Evolutionary conservation across 345 rosid genomes (phyloP), one percentile per base, ranked within the genome.

Genomic region (Lumnitzera racemosa): DNA sequence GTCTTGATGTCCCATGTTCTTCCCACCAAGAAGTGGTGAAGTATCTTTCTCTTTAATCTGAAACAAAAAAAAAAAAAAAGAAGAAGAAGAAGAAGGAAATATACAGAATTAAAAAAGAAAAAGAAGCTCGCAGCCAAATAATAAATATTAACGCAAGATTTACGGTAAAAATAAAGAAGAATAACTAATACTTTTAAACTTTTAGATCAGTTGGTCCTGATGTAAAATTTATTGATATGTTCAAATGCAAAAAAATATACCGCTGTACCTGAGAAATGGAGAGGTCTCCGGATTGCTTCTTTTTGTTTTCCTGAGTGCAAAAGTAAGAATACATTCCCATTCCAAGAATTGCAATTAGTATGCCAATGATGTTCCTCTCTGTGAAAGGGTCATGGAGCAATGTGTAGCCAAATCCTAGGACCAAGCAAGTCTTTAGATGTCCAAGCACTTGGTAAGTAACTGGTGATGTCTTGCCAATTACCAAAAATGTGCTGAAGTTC

Each of bases 401-500:
- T 0, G 97, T 94, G 67, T 94, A 94, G 15, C 99, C 99, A 66
- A 94, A 84, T 11, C 74, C 84, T 23, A 94, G 97, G 46, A 94
- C 91, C 55, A 94, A 85, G 67, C 99, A 94, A 3, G 99, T 94
- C 65, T 94, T 94, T 63, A 94, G 86, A 70, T 94, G 99, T 7
- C 99, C 99, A 15, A 94, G 86, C 61, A 94, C 99, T 81, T 94
- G 99, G 63, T 94, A 94, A 43, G 99, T 90, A 24, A 94, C 96
- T 0, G 99, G 99, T 2, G 99, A 94, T 57, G 99, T 94, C 79
- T 90, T 94, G n/a, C 99, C 99, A 46, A 94, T 87, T 27, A 94
- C 99, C 82, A 94, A 72, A 71, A 94, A 94, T 3, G 99, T 94
- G 70, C 99, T 94, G 66, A 94, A 94, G 81, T 94, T 94, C 64